Base-by-base conservation (phyloP, 225 moss, liverwort and hornwort genomes). In the Bryum argenteum region DNA sequence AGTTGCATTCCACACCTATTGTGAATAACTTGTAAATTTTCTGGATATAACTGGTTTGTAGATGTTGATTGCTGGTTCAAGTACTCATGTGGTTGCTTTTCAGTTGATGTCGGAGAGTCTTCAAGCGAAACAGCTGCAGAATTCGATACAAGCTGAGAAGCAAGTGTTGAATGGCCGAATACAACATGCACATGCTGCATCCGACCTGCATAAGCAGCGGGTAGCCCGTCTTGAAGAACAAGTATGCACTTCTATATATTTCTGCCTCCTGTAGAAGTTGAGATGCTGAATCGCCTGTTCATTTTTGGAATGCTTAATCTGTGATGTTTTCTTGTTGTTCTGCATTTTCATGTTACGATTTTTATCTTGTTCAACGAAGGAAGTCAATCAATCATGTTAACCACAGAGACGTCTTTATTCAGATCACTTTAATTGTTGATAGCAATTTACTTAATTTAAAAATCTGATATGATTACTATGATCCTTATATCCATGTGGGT, bases 71-170 rank as follows among this genome's bases (percentile, higher is more conserved):
- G 38, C 47, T 66, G 60, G 38, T 51, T n/a, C 10, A 39, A 51
- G 54, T 62, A 61, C 58, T 72, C 41, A 58, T 39, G n/a, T 71
- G 71, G 12, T 50, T 71, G 0, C 13, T 64, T 28, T 40, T 75
- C 81, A 94, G 91, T 88, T 94, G 78, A 85, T 91, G 71, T 83
- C 87, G 20, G 91, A 91, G 57, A 90, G 94, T 66, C 75, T 90
- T 62, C 87, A 89, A 87, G 85, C 88, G 58, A 94, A 91, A 79
- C 94, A 94, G 79, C 70, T 77, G 77, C 94, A 72, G 77, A 85
- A 75, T 57, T 83, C 86, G 50, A 54, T 91, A 60, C 88, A 91
- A 83, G 83, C 91, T 64, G 91, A 91, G 77, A 94, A 90, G 81
- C 88, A 89, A 58, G 75, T 90, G 55, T 67, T 91, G 69, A 78